Evolutionary conservation across 495 filamentous ascomycete species (phyloP), one percentile per base, ranked within the genome.

Genomic region (Aspergillus sclerotiicarbonarius): DNA sequence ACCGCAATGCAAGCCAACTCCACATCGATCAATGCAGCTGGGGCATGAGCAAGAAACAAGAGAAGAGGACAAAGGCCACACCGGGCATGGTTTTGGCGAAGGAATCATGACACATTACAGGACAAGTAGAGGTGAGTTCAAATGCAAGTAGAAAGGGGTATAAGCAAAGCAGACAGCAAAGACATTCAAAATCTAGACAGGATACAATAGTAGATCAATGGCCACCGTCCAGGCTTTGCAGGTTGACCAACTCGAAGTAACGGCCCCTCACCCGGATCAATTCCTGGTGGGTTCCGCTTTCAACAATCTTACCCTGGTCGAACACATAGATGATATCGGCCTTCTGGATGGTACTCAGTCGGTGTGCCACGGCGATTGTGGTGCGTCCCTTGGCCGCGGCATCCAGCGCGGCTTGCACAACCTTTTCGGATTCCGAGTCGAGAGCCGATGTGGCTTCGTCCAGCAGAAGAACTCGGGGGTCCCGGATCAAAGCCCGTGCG

Each of bases 281-380:
- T 59, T 87, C 86, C 10, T 73, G 64, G 70, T 94, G 90, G 6
- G 81, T 89, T 30, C 90, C 90, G 47, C 80, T 74, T 71, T 94
- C 90, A 1, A 90, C 83, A 45, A 94, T 81, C 54, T 75, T 77
- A 32, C 90, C 90, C 57, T 85, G 82, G 62, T 92, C 88, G 65
- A 94, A 87, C 43, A 94, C 90, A 54, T 91, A 92, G 61, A 93
- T 94, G 49, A 89, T 68, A 67, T 92, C 90, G 12, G 90, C 90
- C 56, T 90, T 89, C 70, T 92, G 89, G 53, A 92, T 90, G 1
- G 89, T 91, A 56, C 84, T 87, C 18, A 92, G 69, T 25, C 89
- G 82, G 67, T 92, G 89, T 19, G 89, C 89, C 1, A 92, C 89
- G 1, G 88, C 88, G 53, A 92, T 86, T 2, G 89, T 91, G 0